Evolutionary conservation across 345 rosid genomes (phyloP).

Genomic region (Eucalyptus curtisii): DNA sequence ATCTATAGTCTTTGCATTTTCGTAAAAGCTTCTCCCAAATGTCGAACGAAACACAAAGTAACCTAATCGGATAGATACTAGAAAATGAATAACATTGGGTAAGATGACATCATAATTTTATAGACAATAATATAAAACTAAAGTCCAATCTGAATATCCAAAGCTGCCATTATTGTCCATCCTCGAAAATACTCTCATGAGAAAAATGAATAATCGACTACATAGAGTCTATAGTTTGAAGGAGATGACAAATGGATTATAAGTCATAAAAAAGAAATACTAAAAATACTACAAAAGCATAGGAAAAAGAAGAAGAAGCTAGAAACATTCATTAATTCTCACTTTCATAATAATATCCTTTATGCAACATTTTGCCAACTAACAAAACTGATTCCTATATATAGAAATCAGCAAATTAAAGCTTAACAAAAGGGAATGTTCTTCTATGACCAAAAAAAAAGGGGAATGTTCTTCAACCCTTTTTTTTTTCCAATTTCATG

Average conservation of each 20-base stretch:
- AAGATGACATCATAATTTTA: background rate
- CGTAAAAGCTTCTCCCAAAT: background rate
- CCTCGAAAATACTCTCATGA: background rate
- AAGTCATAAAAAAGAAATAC: background rate
- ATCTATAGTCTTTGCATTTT: background rate
- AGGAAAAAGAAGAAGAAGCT: background rate
- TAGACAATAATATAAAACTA: background rate
- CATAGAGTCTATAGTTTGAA: background rate
- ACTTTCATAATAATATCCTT: background rate
- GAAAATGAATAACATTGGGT: background rate
- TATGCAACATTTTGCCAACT: background rate
- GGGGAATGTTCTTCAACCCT: background rate
- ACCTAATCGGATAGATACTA: background rate
- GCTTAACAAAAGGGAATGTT: background rate
- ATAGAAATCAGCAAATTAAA: background rate
- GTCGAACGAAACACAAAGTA: background rate
- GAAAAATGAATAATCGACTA: background rate
- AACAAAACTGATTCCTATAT: background rate
- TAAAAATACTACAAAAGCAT: background rate
- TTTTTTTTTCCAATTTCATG: background rate
- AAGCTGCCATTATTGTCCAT: background rate
- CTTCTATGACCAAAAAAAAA: background rate
- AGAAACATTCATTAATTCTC: background rate
- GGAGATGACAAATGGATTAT: background rate
- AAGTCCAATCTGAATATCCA: background rate